phyloP scores from a whole-genome alignment of 306 rosid species.

The Acacia confusa region DNA sequence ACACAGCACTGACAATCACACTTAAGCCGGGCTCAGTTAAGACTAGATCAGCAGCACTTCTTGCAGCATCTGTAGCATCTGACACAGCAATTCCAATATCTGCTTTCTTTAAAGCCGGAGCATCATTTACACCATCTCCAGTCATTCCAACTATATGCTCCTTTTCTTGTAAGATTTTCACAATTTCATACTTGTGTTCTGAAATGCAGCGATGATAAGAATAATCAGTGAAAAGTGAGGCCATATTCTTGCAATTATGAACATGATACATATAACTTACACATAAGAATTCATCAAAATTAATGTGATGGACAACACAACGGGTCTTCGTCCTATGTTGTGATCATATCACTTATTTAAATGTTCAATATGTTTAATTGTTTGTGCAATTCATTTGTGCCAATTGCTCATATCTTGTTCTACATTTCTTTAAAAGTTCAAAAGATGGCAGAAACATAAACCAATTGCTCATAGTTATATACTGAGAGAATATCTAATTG shows the following conservation, averaged over 20 bases:
- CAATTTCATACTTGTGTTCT: constrained; percentile 89
- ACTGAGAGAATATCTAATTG: not conserved
- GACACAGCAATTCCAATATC: constrained; percentile 94
- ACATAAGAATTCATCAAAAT: not conserved
- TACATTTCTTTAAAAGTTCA: constrained; percentile 6
- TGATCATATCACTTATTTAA: not conserved
- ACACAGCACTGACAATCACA: constrained; percentile 74
- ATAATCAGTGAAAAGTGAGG: constrained; percentile 21
- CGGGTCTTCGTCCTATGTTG: constrained; percentile 7
- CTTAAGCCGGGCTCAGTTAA: constrained; percentile 89
- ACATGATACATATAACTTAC: not conserved
- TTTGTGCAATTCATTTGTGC: not conserved
- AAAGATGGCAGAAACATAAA: constrained; percentile 2
- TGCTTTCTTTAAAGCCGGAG: constrained; percentile 90
- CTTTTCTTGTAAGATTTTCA: constrained; percentile 81
- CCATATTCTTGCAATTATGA: not conserved
- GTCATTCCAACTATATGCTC: constrained; percentile 89
- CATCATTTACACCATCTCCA: constrained; percentile 92
- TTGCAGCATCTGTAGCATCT: constrained; percentile 89
- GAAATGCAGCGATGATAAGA: constrained; percentile 31
- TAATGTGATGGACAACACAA: not conserved
- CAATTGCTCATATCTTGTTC: not conserved
- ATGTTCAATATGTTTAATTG: not conserved
- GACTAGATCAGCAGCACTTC: constrained; percentile 83
- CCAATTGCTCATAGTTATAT: not conserved